phyloP scores from a whole-genome alignment of 2,329 filamentous ascomycete genomes.

The Trichophyton verrucosum region DNA sequence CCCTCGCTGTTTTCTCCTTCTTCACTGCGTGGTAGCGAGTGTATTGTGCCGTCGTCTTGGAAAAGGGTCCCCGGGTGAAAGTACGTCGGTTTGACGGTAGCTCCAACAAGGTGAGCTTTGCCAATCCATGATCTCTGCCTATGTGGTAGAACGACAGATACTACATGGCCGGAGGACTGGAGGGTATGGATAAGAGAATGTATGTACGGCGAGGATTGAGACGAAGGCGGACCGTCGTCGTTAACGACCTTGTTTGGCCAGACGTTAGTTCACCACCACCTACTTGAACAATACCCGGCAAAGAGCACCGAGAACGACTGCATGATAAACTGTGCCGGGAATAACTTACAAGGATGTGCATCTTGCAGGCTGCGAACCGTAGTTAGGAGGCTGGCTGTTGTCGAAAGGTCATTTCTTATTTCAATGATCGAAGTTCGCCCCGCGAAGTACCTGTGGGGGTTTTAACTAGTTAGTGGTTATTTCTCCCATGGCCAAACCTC shows the following conservation, averaged over 20 bases:
- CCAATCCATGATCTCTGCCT: slow-evolving; percentile 95
- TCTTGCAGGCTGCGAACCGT: slow-evolving; percentile 16
- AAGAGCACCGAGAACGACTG: not conserved
- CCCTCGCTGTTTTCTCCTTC: slow-evolving; percentile 42
- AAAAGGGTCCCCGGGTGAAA: slow-evolving; percentile 56
- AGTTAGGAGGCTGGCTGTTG: not conserved
- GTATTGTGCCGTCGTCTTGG: slow-evolving; percentile 54
- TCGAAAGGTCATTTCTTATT: not conserved
- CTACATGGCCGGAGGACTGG: slow-evolving; percentile 63
- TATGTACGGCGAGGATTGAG: slow-evolving; percentile 67
- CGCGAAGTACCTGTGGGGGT: not conserved
- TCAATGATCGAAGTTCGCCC: not conserved
- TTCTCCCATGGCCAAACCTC: not conserved
- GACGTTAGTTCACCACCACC: slow-evolving; percentile 10
- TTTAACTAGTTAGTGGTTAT: not conserved
- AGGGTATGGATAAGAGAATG: slow-evolving; percentile 61
- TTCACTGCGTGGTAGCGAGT: slow-evolving; percentile 43
- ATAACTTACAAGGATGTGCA: slow-evolving; percentile 41
- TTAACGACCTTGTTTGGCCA: slow-evolving; percentile 40
- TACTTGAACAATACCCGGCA: no score
- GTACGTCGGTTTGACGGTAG: slow-evolving; percentile 72
- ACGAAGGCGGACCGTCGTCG: slow-evolving; percentile 69
- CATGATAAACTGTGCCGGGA: not conserved
- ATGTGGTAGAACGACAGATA: slow-evolving; percentile 84
- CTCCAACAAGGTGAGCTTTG: slow-evolving; percentile 91